Evolutionary conservation across 768 basidiomycete species (phyloP).

Genomic region (Cyathus striatus): DNA sequence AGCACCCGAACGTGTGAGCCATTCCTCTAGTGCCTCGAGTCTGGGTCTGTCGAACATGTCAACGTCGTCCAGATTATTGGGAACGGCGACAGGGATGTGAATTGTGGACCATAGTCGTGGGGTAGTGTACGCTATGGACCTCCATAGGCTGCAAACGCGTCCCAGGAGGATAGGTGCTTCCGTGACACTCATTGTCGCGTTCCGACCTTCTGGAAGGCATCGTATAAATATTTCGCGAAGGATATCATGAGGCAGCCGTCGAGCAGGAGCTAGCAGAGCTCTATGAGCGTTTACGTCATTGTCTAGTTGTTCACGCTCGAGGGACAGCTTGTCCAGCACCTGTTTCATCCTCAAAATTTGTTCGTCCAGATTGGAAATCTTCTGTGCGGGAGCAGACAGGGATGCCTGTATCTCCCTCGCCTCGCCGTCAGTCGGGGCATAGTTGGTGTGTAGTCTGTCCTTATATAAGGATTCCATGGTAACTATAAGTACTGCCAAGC

Average conservation of each 20-base stretch:
- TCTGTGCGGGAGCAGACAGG: neutral
- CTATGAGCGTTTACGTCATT: neutral
- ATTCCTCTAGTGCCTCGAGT: neutral
- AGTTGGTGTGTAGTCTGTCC: neutral
- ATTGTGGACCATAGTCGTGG: conserved; percentile 6
- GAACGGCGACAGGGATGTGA: conserved; percentile 1
- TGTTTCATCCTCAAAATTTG: neutral
- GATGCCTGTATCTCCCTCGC: neutral
- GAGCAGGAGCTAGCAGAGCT: neutral
- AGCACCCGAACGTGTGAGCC: neutral
- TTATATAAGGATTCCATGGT: neutral
- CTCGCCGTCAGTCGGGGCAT: neutral
- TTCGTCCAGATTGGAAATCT: neutral
- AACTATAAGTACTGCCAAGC: too few species aligned
- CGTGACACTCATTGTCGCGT: neutral
- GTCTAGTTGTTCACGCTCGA: neutral
- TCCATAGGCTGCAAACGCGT: conserved; percentile 6
- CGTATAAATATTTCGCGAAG: conserved; percentile 1
- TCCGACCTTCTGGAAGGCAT: conserved; percentile 2
- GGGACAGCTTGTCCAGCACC: neutral
- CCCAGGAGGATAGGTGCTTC: conserved; percentile 7
- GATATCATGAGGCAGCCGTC: neutral
- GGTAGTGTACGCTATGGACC: conserved; percentile 2
- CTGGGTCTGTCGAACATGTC: neutral
- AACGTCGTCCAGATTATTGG: neutral